Evolutionary conservation across 2,329 filamentous ascomycete species (phyloP), one percentile per base, ranked within the genome.

Genomic region (Diplodia seriata): DNA sequence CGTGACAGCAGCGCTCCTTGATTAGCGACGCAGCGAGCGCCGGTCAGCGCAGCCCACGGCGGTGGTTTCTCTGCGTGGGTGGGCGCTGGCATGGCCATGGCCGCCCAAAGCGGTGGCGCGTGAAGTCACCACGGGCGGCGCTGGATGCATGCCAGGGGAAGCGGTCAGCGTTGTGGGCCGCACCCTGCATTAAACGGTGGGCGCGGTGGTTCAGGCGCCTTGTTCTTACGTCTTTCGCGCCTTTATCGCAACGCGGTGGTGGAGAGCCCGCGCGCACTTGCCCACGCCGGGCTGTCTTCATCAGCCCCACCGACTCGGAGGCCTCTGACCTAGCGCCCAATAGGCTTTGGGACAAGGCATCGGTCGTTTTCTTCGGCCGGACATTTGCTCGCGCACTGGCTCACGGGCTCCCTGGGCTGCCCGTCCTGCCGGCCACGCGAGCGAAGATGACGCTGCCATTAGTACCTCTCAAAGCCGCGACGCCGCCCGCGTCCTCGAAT

Each of bases 391-490:
- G 57, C 57, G 57, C 57, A 64, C 61, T 51, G 61, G 43, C 59
- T 26, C 23, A 26, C 23, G 2, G 23, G 43, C 43, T 26, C 36
- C 43, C 59, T 51, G 47, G 61, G 57, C 56, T 47, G 47, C n/a
- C n/a, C n/a, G n/a, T 61, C 56, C 40, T 49, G 38, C 55, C 55
- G 57, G 43, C 59, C 57, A 43, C 36, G 36, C 62, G 38, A 54
- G 62, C 26, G 47, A 65, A 55, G 62, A 65, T 65, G 62, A 65
- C 62, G 62, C 62, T 55, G 33, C 36, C 62, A 55, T 65, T 54
- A 54, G 62, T 65, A 65, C 62, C 43, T 38, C 56, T 51, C 59
- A 63, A 63, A 51, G 59, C 59, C 59, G 47, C 47, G 59, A 63
- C 59, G 59, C 47, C 43, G 59, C 59, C 59, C 59, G 59, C 59